Evolutionary conservation across 441 rosid genomes (phyloP).

Genomic region (Jatropha multifida): DNA sequence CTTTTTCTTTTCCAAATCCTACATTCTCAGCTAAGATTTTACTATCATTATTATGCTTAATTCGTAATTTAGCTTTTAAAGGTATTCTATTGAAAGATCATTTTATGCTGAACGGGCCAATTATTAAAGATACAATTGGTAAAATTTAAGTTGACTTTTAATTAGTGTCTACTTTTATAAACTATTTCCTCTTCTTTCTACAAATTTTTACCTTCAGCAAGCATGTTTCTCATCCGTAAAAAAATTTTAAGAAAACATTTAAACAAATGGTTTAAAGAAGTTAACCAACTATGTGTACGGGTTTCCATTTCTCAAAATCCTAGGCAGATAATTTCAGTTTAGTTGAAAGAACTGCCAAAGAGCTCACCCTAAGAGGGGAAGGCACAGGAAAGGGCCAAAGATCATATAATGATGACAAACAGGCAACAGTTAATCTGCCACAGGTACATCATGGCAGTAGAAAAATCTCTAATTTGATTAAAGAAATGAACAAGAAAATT

Average conservation of each 20-base stretch:
- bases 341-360: not conserved
- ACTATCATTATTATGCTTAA: too few species aligned
- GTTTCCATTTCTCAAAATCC: not conserved
- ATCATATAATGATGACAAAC: not conserved
- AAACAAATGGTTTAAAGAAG: not conserved
- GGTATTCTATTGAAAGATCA: too few species aligned
- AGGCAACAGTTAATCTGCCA: not conserved
- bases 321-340: not conserved
- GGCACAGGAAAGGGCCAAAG: not conserved
- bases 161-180: not conserved
- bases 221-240: not conserved
- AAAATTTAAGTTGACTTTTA: not conserved
- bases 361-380: not conserved
- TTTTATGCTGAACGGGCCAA: too few species aligned
- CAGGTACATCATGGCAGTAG: not conserved
- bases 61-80: not conserved
- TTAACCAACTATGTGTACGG: not conserved
- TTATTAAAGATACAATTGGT: not conserved
- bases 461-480: not conserved
- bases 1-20: too few species aligned
- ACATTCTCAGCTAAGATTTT: too few species aligned
- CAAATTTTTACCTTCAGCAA: not conserved
- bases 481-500: not conserved
- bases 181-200: not conserved
- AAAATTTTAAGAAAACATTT: not conserved